phyloP scores from a whole-genome alignment of 371 early-diverging fungal species.

The Basidiobolus meristosporus region DNA sequence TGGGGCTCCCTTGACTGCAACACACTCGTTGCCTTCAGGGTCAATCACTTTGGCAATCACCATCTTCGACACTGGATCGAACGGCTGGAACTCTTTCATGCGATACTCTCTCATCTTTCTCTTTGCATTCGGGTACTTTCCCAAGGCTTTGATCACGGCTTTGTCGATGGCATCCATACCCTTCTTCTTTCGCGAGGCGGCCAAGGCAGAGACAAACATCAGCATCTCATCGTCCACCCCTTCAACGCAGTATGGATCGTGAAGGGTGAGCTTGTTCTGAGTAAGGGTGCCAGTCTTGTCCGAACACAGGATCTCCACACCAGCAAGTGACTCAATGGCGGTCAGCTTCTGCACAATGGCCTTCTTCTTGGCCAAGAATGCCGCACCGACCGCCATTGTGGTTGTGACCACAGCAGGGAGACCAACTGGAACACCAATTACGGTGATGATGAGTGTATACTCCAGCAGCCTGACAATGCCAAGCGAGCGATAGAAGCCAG shows the following conservation, averaged over 20 bases:
- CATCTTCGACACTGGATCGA: conserved; percentile 1
- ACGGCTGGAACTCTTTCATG: conserved; percentile 35
- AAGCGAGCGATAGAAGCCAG: background rate
- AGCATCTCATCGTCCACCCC: conserved; percentile 27
- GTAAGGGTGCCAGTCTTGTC: conserved; percentile 96
- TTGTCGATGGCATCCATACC: conserved; percentile 62
- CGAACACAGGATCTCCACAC: conserved; percentile 78
- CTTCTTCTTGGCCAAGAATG: conserved; percentile 68
- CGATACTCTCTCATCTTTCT: too few species aligned
- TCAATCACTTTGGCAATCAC: background rate
- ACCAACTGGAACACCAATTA: conserved; percentile 89
- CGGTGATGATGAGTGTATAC: conserved; percentile 44
- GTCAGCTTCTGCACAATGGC: conserved; percentile 89
- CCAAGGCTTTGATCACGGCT: conserved; percentile 36
- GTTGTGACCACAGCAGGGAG: conserved; percentile 87
- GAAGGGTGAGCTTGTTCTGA: conserved; percentile 70
- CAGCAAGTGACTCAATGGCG: conserved; percentile 86
- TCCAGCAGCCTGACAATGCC: background rate
- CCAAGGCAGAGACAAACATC: conserved; percentile 36
- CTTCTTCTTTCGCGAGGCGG: conserved; percentile 29
- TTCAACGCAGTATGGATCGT: conserved; percentile 35
- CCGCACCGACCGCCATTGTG: conserved; percentile 88
- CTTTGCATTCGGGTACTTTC: too few species aligned
- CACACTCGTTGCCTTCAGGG: background rate
- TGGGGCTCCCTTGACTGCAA: conserved; percentile 15